Percentiles rank a stretch among this genome's conserved stretches.
Evolutionary conservation across 805 yeast species (phyloP).

Genomic region (Myxozyma geophila): DNA sequence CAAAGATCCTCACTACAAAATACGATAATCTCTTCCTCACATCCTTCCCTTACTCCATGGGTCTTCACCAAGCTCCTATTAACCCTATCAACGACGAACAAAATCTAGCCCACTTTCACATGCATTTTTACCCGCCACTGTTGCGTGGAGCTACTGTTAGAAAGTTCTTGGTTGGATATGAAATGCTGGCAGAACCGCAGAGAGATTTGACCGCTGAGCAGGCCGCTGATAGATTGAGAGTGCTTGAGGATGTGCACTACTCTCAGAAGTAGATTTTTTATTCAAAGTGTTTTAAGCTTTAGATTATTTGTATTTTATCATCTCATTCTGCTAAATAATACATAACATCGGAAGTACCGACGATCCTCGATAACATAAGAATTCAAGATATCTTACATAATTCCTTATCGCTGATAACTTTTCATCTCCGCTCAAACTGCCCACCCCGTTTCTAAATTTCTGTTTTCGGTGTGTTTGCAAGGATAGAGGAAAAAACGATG

Average conservation of each 20-base stretch:
- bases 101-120: slow-evolving; percentile 59
- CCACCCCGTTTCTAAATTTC: no score
- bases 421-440: no score
- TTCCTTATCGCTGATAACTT: no score
- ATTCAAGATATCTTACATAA: no score
- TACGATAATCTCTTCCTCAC: slow-evolving; percentile 74
- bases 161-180: slow-evolving; percentile 74
- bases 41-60: slow-evolving; percentile 81
- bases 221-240: slow-evolving; percentile 61
- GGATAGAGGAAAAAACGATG: no score
- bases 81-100: slow-evolving; percentile 38
- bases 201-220: slow-evolving; percentile 68
- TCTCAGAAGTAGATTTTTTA: slow-evolving; percentile 5
- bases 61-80: slow-evolving; percentile 75
- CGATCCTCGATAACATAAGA: no score
- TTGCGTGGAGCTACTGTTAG: slow-evolving; percentile 74
- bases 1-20: slow-evolving; percentile 60
- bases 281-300: no score
- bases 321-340: no score
- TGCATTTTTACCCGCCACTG: slow-evolving; percentile 81
- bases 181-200: slow-evolving; percentile 64
- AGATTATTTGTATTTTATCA: no score
- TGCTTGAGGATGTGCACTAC: slow-evolving; percentile 23
- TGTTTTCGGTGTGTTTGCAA: no score
- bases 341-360: no score